Conservation (phyloP, 164 flowering plant genomes). For the Malania oleifera region DNA sequence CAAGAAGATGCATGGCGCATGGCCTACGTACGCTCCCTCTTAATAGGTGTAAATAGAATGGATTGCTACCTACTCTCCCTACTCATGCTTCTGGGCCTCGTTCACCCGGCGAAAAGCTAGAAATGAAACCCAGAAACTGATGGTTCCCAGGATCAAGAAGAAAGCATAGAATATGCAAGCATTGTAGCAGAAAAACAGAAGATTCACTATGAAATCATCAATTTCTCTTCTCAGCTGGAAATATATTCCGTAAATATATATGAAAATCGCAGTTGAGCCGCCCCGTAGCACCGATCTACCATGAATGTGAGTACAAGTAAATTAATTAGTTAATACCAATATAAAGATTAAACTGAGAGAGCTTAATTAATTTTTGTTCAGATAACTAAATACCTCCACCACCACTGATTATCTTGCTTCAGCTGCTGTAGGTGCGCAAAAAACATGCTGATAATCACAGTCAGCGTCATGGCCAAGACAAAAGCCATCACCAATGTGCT, state of each 20-base stretch:
- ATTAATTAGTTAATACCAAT: no score
- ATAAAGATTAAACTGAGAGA: no score
- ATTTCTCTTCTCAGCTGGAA: neutral
- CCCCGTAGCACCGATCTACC: neutral
- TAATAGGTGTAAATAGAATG: no score
- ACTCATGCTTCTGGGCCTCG: neutral
- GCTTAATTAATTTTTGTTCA: no score
- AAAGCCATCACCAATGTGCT: neutral
- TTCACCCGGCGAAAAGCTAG: neutral
- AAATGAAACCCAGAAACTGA: neutral
- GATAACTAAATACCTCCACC: conserved; percentile 2
- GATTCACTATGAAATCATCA: neutral
- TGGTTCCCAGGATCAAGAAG: neutral
- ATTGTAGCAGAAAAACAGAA: neutral
- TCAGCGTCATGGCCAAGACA: neutral
- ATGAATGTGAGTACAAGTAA: no score
- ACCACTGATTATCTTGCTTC: neutral
- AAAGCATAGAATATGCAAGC: neutral
- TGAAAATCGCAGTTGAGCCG: neutral
- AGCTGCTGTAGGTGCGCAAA: neutral
- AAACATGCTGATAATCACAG: neutral
- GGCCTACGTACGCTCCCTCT: no score
- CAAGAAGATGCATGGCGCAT: no score
- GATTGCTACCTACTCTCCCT: no score
- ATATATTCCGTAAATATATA: neutral